Percentiles rank a stretch among this genome's conserved stretches.
Conservation (phyloP, 495 filamentous ascomycete genomes). For the Eremomyces bilateralis region DNA sequence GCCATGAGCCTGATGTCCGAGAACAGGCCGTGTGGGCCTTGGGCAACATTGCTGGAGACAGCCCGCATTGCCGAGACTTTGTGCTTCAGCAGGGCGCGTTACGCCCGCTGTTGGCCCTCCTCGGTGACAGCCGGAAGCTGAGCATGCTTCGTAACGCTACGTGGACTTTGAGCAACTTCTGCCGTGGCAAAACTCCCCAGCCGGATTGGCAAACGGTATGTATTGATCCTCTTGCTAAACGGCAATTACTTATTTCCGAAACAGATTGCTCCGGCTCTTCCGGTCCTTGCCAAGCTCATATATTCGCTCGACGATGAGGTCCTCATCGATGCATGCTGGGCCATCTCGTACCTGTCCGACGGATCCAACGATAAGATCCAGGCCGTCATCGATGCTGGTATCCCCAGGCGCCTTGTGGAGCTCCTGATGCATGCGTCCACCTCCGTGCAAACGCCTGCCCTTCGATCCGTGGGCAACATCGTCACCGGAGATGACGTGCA, state of each 20-base stretch:
- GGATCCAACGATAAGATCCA: slow-evolving; percentile 99
- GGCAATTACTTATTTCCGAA: slow-evolving; percentile 9
- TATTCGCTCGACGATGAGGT: slow-evolving; percentile 98
- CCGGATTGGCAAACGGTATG: slow-evolving; percentile 91
- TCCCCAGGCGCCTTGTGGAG: slow-evolving; percentile 91
- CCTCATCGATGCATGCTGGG: slow-evolving; percentile 98
- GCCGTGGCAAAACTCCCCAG: slow-evolving; percentile 97
- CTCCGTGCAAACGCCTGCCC: slow-evolving; percentile 92
- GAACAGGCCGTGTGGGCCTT: slow-evolving; percentile 99
- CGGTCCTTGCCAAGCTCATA: slow-evolving; percentile 87
- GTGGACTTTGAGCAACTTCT: slow-evolving; percentile 99
- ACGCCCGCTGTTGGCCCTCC: slow-evolving; percentile 63
- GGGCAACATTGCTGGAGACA: slow-evolving; percentile 98
- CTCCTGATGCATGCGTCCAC: slow-evolving; percentile 98
- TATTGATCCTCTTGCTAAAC: slow-evolving; percentile 10
- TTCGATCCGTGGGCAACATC: slow-evolving; percentile 96
- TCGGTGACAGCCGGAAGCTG: slow-evolving; percentile 94
- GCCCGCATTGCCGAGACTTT: slow-evolving; percentile 88
- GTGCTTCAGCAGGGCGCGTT: slow-evolving; percentile 79
- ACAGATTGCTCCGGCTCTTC: slow-evolving; percentile 93
- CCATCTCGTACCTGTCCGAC: slow-evolving; percentile 98
- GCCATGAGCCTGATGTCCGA: slow-evolving; percentile 92
- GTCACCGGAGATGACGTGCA: slow-evolving; percentile 98
- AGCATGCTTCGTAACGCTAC: slow-evolving; percentile 98
- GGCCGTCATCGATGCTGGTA: slow-evolving; percentile 94